These are phyloP conservation scores for Volvox carteri DNA, from an alignment of 163 green algal genomes.

Conservation along the genomic window DNA sequence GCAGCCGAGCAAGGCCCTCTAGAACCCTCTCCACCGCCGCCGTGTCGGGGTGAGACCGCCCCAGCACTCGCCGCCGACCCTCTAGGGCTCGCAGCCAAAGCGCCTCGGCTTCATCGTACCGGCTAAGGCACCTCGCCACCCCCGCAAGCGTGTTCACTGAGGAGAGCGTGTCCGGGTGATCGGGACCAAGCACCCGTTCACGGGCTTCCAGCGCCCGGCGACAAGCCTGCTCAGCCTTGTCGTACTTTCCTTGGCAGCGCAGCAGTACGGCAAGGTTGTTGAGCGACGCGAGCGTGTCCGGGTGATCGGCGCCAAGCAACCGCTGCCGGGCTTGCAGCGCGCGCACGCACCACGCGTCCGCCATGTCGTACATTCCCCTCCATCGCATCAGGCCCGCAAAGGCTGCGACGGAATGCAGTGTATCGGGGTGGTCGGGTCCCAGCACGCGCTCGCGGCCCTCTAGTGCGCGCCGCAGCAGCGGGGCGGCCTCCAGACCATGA, in stretches of 20 bases:
- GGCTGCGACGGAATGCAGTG: neutral
- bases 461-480: conserved; percentile 25
- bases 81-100: conserved; percentile 5
- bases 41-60: neutral
- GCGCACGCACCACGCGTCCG: neutral
- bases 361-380: conserved; percentile 4
- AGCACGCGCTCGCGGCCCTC: conserved; percentile 19
- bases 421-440: conserved; percentile 25
- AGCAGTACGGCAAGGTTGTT: conserved; percentile 24
- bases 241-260: conserved; percentile 29
- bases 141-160: conserved; percentile 3
- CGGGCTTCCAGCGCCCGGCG: neutral
- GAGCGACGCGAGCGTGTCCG: conserved; percentile 1
- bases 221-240: conserved; percentile 6
- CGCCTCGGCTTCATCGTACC: neutral
- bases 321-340: conserved; percentile 1
- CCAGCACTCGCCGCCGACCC: neutral
- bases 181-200: neutral
- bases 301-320: neutral
- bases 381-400: neutral
- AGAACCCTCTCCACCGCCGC: neutral
- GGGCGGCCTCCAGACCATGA: neutral
- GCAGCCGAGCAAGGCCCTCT: neutral
- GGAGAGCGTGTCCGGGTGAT: neutral
- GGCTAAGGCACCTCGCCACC: neutral